Percentiles rank a stretch among this genome's conserved stretches.
Evolutionary conservation across 1,284 basidiomycete species (phyloP).

Genomic region (Athelia sp.): DNA sequence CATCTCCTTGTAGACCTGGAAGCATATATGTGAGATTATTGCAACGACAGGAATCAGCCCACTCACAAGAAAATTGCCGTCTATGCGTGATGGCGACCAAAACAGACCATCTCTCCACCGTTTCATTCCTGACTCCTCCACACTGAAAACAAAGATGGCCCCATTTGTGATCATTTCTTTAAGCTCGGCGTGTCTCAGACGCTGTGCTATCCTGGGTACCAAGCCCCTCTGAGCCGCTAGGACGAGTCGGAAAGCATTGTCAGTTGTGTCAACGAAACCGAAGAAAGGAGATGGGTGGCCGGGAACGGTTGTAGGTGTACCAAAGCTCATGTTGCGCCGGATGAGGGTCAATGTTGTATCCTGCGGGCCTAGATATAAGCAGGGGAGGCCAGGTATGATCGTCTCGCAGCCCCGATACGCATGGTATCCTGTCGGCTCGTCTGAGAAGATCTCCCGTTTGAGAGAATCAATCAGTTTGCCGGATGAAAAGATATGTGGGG

Average conservation of each 20-base stretch:
- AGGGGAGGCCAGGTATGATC: too few species aligned
- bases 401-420: too few species aligned
- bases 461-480: too few species aligned
- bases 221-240: slow-evolving; percentile 70
- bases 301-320: too few species aligned
- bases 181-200: slow-evolving; percentile 73
- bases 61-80: slow-evolving; percentile 74
- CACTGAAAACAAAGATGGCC: slow-evolving; percentile 77
- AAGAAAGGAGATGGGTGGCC: slow-evolving; percentile 14
- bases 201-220: slow-evolving; percentile 73
- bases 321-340: too few species aligned
- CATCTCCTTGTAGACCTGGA: slow-evolving; percentile 70
- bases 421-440: too few species aligned
- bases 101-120: slow-evolving; percentile 80
- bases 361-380: too few species aligned
- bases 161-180: slow-evolving; percentile 71
- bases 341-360: too few species aligned
- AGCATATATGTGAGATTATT: background rate
- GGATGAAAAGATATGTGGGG: too few species aligned
- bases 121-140: slow-evolving; percentile 79
- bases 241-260: slow-evolving; percentile 74
- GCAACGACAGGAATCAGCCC: background rate
- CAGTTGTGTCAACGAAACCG: slow-evolving; percentile 72
- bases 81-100: slow-evolving; percentile 82
- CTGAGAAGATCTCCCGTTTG: too few species aligned